phyloP scores from a whole-genome alignment of 2,329 filamentous ascomycete species.

The Grosmannia clavigera region DNA sequence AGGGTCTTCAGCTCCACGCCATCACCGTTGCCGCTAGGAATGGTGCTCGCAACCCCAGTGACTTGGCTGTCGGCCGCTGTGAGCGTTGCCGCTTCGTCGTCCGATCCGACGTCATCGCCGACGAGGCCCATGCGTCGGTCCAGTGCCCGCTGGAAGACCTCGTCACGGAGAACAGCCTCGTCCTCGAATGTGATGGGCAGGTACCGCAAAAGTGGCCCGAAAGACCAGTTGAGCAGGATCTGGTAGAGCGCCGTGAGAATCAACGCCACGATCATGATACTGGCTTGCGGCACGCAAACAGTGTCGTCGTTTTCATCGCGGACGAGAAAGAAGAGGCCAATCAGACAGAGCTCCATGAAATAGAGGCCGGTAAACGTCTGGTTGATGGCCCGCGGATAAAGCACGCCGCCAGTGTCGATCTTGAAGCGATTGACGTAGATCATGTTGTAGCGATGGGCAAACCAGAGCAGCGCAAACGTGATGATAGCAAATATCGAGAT shows the following conservation, averaged over 20 bases:
- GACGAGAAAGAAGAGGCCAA: constrained; percentile 80
- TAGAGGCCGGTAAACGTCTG: constrained; percentile 93
- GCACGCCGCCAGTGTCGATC: constrained; percentile 79
- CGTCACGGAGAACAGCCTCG: constrained; percentile 81
- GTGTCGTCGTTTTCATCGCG: constrained; percentile 38
- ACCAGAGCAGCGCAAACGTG: constrained; percentile 83
- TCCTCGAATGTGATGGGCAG: constrained; percentile 93
- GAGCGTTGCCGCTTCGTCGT: constrained; percentile 24
- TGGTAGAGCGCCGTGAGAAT: constrained; percentile 68
- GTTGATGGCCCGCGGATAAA: constrained; percentile 88
- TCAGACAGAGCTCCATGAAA: constrained; percentile 81
- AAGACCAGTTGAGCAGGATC: constrained; percentile 66
- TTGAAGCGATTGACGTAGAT: constrained; percentile 86
- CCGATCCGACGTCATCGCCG: constrained; percentile 28
- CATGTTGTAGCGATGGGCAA: constrained; percentile 93
- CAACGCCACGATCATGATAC: constrained; percentile 69
- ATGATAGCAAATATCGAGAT: constrained; percentile 90
- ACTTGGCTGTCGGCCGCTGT: constrained; percentile 8
- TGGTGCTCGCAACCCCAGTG: not conserved
- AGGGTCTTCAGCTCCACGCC: constrained; percentile 26
- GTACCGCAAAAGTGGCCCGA: constrained; percentile 75
- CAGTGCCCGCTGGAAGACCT: constrained; percentile 74
- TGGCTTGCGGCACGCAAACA: constrained; percentile 62
- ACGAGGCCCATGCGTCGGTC: constrained; percentile 53
- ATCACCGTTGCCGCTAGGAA: constrained; percentile 12